Percentiles rank a stretch among this genome's conserved stretches.
Conservation (phyloP, 1,284 basidiomycete genomes). For the Xerocomus alliaceus region DNA sequence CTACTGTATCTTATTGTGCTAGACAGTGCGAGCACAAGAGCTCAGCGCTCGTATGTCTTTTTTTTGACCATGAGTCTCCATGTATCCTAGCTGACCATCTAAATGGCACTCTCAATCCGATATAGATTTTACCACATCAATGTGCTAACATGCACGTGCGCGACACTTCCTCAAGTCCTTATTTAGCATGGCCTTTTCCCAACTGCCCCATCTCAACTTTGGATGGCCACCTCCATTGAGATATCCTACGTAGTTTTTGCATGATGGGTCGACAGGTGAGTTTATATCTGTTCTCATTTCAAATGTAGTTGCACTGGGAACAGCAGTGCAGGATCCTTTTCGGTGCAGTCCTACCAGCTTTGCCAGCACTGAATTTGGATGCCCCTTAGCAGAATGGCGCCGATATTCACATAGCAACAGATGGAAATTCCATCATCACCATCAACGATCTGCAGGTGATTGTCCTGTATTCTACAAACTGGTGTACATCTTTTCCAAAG, state of each 20-base stretch:
- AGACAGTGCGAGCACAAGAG: no score
- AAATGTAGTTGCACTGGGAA: background rate
- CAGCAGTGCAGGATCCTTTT: background rate
- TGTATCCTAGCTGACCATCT: no score
- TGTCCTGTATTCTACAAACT: conserved; percentile 3
- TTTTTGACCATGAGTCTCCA: no score
- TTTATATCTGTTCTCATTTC: no score
- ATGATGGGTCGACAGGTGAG: background rate
- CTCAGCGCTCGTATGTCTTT: no score
- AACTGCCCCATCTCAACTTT: conserved; percentile 2
- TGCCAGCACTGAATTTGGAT: background rate
- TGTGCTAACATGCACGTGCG: conserved; percentile 1
- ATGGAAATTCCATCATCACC: conserved; percentile 2
- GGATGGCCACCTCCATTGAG: background rate
- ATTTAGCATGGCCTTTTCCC: conserved; percentile 4
- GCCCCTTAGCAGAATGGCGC: background rate
- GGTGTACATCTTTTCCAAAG: conserved; percentile 7
- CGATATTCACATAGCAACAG: background rate
- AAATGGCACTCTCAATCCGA: no score
- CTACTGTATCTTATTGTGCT: no score
- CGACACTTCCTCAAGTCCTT: background rate
- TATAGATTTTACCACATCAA: background rate
- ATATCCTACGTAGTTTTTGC: background rate
- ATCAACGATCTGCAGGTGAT: conserved; percentile 1
- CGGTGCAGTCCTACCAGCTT: conserved; percentile 4